Base-by-base conservation (phyloP, 2,329 filamentous ascomycete genomes). In the Neofusicoccum cordaticola region DNA sequence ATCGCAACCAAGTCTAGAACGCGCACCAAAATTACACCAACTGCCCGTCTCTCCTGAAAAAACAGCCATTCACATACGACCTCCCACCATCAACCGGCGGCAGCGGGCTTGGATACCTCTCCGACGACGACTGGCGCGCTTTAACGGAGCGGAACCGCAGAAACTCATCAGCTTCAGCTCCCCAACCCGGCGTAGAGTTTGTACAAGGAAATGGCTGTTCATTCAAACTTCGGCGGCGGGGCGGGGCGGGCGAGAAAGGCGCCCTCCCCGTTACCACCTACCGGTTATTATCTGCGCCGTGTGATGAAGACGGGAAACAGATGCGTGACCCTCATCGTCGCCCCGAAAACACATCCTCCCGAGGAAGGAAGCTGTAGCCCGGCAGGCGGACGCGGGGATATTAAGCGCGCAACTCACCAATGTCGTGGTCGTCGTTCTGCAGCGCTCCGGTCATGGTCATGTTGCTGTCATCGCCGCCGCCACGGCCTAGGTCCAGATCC, bases 401-500 rank as follows among this genome's bases (percentile, higher is more conserved):
- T 51, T 58, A 64, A 64, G 44, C 52, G 35, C 44, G 52, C 44
- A 48, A 65, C 63, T 65, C 63, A 65, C 63, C 63, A 58, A 65
- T 37, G 42, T 64, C 52, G 31, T 65, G 45, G 44, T 45, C 63
- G 45, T 65, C 56, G 27, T 45, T 53, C 53, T 61, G 63, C 39
- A 65, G 57, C 22, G 63, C 63, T 19, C 63, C 63, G 37, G 63
- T 65, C 63, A 65, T 65, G 11, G 53, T 60, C 39, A 45, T 45
- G 9, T 48, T 41, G 27, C 48, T 39, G 35, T 60, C 62, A 2
- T 58, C 39, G 39, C 53, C 56, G 2, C 5, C 27, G 27, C 39
- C 39, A 13, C 63, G 63, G 53, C 63, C 63, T 6, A 65, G 45
- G n/a, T 65, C 63, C 19, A 61, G 45, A 39, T 65, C 63, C 15